Evolutionary conservation across 2,329 filamentous ascomycete genomes (phyloP), one percentile per base, ranked within the genome.

Genomic region (Dactylellina parvicollis): DNA sequence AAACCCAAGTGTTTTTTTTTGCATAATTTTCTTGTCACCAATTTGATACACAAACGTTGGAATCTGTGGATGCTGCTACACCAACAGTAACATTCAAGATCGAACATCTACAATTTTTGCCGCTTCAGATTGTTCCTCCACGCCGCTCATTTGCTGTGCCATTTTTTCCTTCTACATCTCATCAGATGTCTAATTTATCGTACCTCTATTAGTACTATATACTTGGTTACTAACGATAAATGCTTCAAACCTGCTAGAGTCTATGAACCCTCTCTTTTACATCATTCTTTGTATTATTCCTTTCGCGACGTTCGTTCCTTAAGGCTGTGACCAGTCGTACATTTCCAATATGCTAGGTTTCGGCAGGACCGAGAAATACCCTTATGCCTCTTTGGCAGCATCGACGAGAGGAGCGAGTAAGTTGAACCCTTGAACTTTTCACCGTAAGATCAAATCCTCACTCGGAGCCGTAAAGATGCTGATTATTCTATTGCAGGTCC

Each of bases 341-440:
- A 2, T 22, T 50, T 36, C 24, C 7, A 56, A 4, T 4, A 36
- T 36, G 34, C 22, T 61, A 38, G 36, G 34, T 50, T n/a, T 69
- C 55, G 64, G 64, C 64, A 9, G 55, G 55, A 20, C 64, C 55
- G 64, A 69, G 55, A 55, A 47, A 24, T 69, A 69, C 26, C 40
- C 55, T 2, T 69, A 69, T 18, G 47, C 55, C 4, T 47, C 56
- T 16, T n/a, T 61, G 8, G 22, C 36, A 18, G 36, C 55, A 26
- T 49, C 50, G 2, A 59, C 62, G 26, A 57, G 42, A 54, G 52
- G 54, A 36, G 32, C 54, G 16, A 44, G 62, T 67, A 52, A 50
- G 62, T 50, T 26, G 26, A 50, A 10, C 14, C 9, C 36, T 20
- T 52, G 20, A 44, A n/a, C 9, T 32, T 9, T 8, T 54, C 30